phyloP scores from a whole-genome alignment of 805 yeast genomes.

The Nakazawaea laoshanensis region DNA sequence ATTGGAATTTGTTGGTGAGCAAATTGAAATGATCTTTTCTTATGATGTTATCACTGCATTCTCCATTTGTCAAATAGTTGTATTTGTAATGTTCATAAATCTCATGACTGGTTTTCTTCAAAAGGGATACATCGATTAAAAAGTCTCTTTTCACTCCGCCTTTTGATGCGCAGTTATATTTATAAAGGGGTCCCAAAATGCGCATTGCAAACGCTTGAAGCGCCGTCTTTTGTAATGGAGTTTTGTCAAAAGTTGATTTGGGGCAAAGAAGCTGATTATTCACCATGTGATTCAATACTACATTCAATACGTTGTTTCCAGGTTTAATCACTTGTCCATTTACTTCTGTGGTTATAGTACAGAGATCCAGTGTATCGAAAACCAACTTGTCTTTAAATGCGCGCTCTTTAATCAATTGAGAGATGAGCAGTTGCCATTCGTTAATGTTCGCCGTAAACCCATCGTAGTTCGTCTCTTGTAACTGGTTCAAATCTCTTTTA shows the following conservation, averaged over 20 bases:
- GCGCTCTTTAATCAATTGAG: neutral
- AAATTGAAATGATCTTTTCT: constrained; percentile 1
- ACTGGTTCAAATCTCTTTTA: constrained; percentile 3
- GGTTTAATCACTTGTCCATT: neutral
- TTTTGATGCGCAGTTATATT: neutral
- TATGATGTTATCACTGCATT: constrained; percentile 7
- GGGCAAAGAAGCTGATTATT: constrained; percentile 3
- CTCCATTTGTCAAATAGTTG: constrained; percentile 3
- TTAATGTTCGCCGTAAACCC: constrained; percentile 7
- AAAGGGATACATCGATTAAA: neutral
- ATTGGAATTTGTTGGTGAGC: neutral
- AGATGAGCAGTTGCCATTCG: constrained; percentile 7
- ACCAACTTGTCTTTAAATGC: neutral
- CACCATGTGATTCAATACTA: constrained; percentile 7
- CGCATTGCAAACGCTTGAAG: neutral
- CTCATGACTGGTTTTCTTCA: constrained; percentile 1
- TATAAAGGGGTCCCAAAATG: neutral
- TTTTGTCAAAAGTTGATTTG: no score
- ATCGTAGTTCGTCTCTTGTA: constrained; percentile 7
- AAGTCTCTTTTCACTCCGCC: neutral
- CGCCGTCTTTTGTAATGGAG: constrained; percentile 1
- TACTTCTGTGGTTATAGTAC: neutral
- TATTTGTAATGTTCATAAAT: constrained; percentile 4
- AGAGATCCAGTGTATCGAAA: neutral
- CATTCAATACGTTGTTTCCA: neutral